Percentiles rank a stretch among this genome's conserved stretches.
phyloP scores from a whole-genome alignment of 192 early-diverging fungal species.

The Backusella westeae region DNA sequence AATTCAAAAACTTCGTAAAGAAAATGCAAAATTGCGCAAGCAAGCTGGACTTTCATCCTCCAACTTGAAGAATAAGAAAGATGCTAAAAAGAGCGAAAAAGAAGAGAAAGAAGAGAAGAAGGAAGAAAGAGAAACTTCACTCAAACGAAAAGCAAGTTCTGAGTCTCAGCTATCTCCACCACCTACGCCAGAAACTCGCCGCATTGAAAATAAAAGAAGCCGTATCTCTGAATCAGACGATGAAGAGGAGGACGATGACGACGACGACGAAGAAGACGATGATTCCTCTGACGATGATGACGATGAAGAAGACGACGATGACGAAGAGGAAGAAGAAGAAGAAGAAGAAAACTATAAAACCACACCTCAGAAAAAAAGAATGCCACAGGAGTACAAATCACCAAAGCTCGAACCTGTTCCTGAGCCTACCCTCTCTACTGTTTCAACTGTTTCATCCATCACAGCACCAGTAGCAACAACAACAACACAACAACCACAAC shows the following conservation, averaged over 20 bases:
- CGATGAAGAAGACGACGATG: neutral
- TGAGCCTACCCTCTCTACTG: neutral
- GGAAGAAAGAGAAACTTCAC: neutral
- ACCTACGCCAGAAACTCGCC: slow-evolving; percentile 7
- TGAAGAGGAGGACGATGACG: neutral
- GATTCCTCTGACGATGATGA: neutral
- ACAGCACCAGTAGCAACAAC: neutral
- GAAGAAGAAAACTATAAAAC: neutral
- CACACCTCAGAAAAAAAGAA: neutral
- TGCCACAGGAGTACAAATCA: neutral
- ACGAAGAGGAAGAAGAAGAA: neutral
- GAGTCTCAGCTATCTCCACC: slow-evolving; percentile 15
- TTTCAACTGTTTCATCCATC: neutral
- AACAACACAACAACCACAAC: neutral
- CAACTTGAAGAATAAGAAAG: neutral
- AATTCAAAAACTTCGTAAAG: slow-evolving; percentile 23
- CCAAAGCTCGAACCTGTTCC: neutral
- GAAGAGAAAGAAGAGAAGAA: neutral
- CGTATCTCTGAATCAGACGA: neutral
- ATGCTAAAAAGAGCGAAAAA: neutral
- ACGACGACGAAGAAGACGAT: neutral
- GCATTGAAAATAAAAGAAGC: neutral
- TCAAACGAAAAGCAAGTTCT: slow-evolving; percentile 14
- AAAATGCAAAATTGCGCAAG: slow-evolving; percentile 25
- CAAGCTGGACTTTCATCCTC: slow-evolving; percentile 14